A percentile compares a stretch with the other conserved stretches of the same genome.
These are phyloP conservation scores for Candida coquimbonensis DNA, from an alignment of 805 yeast genomes.

Conservation along the genomic window DNA sequence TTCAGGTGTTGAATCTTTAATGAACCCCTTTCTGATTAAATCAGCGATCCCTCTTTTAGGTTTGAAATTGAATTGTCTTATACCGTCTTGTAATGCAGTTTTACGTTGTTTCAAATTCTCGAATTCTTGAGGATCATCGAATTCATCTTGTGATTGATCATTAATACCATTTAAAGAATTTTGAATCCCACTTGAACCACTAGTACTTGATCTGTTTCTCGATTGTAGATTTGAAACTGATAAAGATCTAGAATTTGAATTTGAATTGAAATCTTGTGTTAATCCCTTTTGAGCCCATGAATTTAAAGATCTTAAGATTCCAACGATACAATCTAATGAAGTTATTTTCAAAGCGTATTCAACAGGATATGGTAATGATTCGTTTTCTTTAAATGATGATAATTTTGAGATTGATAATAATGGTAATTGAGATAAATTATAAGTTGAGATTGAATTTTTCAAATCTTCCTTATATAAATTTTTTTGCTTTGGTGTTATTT, in stretches of 20 bases:
- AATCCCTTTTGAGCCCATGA: slow-evolving; percentile 79
- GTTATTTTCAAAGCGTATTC: slow-evolving; percentile 82
- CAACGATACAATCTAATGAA: slow-evolving; percentile 73
- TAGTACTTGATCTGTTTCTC: slow-evolving; percentile 24
- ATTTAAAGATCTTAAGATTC: slow-evolving; percentile 71
- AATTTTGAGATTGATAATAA: slow-evolving; percentile 65
- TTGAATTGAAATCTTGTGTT: slow-evolving; percentile 19
- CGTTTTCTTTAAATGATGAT: slow-evolving; percentile 51
- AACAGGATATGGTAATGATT: slow-evolving; percentile 48
- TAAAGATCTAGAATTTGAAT: slow-evolving; percentile 13
- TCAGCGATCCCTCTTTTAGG: slow-evolving; percentile 73
- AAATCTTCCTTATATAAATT: slow-evolving; percentile 43
- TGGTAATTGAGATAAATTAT: slow-evolving; percentile 68
- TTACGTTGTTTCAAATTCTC: slow-evolving; percentile 79
- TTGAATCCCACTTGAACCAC: slow-evolving; percentile 15
- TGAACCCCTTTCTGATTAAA: slow-evolving; percentile 57
- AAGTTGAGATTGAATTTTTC: slow-evolving; percentile 59
- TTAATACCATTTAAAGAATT: slow-evolving; percentile 3
- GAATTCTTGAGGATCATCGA: slow-evolving; percentile 77
- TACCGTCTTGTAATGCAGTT: slow-evolving; percentile 71
- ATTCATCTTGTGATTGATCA: slow-evolving; percentile 26
- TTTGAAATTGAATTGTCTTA: slow-evolving; percentile 72
- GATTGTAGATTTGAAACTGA: slow-evolving; percentile 8
- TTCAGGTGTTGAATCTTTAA: slow-evolving; percentile 51
- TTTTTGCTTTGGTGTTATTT: slow-evolving; percentile 63